Base-by-base conservation (phyloP, 371 early-diverging fungal genomes). In the Gilbertella persicaria region DNA sequence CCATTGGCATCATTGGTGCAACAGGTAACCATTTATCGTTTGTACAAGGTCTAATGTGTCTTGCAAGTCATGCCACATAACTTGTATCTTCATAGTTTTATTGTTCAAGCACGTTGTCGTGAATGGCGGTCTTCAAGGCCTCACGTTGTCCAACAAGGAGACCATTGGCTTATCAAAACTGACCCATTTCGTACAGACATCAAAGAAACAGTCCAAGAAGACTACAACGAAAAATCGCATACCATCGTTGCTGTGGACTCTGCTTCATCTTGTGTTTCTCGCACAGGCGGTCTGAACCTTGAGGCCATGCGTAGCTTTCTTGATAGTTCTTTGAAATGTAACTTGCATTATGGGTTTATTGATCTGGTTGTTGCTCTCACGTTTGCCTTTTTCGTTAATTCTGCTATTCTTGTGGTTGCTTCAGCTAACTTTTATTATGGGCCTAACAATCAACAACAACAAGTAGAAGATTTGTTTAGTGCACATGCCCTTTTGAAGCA, bases 1-100 rank as follows among this genome's bases (percentile, higher is more conserved):
- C 91, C 10, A 86, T 92, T 45, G 91, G 88, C 41, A 92, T 92
- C 50, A 80, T 92, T 55, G 94, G 94, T 36, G 93, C 92, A 1
- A 91, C 91, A 3, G 89, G 88, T 60, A 60, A 53, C 6, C 2
- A 3, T 5, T 5, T n/a, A n/a, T n/a, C n/a, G n/a, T n/a, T n/a
- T n/a, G n/a, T n/a, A n/a, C n/a, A n/a, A n/a, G n/a, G n/a, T n/a
- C n/a, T n/a, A 24, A 8, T 23, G 17, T 25, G 25, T 26, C 43
- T 30, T 38, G 9, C 30, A 8, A 84, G 77, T 73, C 9, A 74
- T 74, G 75, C 88, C 88, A 0, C 93, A 90, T 56, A 92, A 91
- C 53, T 65, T 93, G 3, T 92, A 89, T 57, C 72, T 93, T 23
- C 91, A 91, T 54, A 83, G 87, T 4, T 79, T 80, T 38, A 80